These are phyloP conservation scores for Pseudogymnoascus sp. DNA, from an alignment of 2,329 filamentous ascomycete genomes.

Conservation along the genomic window DNA sequence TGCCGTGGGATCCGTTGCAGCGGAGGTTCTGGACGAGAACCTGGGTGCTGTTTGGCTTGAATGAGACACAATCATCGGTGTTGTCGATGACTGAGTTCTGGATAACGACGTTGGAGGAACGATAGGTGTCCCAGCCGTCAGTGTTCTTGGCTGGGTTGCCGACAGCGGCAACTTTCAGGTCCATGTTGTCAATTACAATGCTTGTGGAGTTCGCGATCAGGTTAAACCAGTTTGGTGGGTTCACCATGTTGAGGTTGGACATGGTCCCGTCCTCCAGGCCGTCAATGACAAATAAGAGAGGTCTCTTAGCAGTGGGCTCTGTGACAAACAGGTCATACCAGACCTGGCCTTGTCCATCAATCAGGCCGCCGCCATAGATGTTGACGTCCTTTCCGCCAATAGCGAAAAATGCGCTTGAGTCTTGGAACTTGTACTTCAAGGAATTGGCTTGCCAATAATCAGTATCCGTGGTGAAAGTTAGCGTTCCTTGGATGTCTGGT, in stretches of 20 bases:
- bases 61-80: slow-evolving; percentile 65
- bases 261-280: slow-evolving; percentile 52
- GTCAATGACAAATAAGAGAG: slow-evolving; percentile 50
- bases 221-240: slow-evolving; percentile 54
- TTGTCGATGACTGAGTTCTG: slow-evolving; percentile 60
- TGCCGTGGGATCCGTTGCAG: slow-evolving; percentile 66
- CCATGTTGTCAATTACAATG: slow-evolving; percentile 56
- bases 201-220: slow-evolving; percentile 59
- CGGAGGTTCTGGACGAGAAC: slow-evolving; percentile 59
- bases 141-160: slow-evolving; percentile 57
- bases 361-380: slow-evolving; percentile 56
- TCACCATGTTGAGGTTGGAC: slow-evolving; percentile 52
- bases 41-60: slow-evolving; percentile 67
- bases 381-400: slow-evolving; percentile 60
- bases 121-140: slow-evolving; percentile 59
- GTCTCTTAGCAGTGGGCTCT: slow-evolving; percentile 50
- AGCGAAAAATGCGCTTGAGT: slow-evolving; percentile 60
- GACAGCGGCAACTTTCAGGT: slow-evolving; percentile 48
- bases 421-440: slow-evolving; percentile 60
- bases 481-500: slow-evolving; percentile 49
- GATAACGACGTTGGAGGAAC: slow-evolving; percentile 54
- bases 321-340: slow-evolving; percentile 52
- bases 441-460: slow-evolving; percentile 60
- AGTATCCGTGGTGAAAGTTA: slow-evolving; percentile 59
- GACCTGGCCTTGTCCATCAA: slow-evolving; percentile 58